Evolutionary conservation across 306 rosid species (phyloP), one percentile per base, ranked within the genome.

Genomic region (Malus fusca): DNA sequence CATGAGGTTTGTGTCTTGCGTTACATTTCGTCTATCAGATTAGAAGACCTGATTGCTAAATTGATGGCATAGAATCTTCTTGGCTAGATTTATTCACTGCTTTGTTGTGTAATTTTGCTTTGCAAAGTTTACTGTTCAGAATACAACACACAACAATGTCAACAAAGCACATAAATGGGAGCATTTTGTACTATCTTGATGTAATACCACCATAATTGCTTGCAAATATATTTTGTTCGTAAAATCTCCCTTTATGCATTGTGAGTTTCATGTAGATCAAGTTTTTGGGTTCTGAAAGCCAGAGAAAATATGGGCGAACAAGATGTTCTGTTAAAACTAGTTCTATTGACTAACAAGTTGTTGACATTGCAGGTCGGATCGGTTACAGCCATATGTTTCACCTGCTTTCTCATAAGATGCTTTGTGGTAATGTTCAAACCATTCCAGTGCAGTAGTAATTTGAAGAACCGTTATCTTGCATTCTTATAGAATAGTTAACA

Each of bases 321-420:
- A 55, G 2, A 10, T 10, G n/a, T 67, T 53, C n/a, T 21, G 1
- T 58, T 21, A 60, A 28, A 48, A 62, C 17, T 51, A 22, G 31
- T 70, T 26, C 42, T 60, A 23, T 71, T 77, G 55, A 77, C 81
- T 81, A 67, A 69, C 77, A 73, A 67, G 25, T 51, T 79, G 40
- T 46, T 73, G 67, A 51, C 52, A 48, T 86, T 90, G 81, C 96
- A 95, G 98, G 99, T 95, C 51, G 99, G 99, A 81, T 92, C 91
- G 53, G 97, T 95, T 43, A 90, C 99, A 35, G 97, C 96, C 82
- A 90, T 95, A 82, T 92, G 99, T 83, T 95, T 88, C 89, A 89
- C 93, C 79, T 95, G 99, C 86, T 95, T 95, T 85, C 88, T 95
- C 68, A 76, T 95, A 64, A 85, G 99, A 92, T 95, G 97, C 64